These are phyloP conservation scores for Coffea humblotiana DNA, from an alignment of 305 asterid genomes.

Conservation along the genomic window DNA sequence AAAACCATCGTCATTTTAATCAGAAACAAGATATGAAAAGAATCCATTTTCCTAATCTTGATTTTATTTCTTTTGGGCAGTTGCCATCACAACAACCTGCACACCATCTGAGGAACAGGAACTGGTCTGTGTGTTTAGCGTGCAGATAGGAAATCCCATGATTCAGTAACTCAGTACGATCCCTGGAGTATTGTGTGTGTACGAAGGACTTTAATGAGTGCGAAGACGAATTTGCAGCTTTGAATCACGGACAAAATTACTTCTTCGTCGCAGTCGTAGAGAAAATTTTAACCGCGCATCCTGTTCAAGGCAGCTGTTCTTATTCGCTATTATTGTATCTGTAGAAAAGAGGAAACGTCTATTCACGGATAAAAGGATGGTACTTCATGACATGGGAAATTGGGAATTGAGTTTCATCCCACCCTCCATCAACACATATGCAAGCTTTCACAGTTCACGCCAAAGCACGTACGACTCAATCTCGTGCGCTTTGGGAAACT, in stretches of 20 bases:
- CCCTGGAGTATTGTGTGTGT: no score
- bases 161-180: no score
- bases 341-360: neutral
- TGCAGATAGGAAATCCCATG: neutral
- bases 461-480: no score
- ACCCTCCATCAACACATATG: neutral
- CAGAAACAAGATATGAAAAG: no score
- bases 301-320: neutral
- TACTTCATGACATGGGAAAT: neutral
- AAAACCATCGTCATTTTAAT: no score
- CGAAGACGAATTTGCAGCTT: neutral
- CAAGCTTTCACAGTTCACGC: neutral
- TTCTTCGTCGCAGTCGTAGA: neutral
- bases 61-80: neutral
- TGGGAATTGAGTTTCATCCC: neutral
- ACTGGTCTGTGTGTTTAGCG: no score
- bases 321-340: neutral
- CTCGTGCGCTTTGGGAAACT: neutral
- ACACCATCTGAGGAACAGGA: neutral
- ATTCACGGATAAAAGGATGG: neutral
- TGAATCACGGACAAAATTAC: neutral
- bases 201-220: neutral
- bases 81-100: neutral
- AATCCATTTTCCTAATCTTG: no score
- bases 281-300: neutral